These are phyloP conservation scores for Hirschfeldia incana DNA, from an alignment of 345 rosid species.

Conservation along the genomic window DNA sequence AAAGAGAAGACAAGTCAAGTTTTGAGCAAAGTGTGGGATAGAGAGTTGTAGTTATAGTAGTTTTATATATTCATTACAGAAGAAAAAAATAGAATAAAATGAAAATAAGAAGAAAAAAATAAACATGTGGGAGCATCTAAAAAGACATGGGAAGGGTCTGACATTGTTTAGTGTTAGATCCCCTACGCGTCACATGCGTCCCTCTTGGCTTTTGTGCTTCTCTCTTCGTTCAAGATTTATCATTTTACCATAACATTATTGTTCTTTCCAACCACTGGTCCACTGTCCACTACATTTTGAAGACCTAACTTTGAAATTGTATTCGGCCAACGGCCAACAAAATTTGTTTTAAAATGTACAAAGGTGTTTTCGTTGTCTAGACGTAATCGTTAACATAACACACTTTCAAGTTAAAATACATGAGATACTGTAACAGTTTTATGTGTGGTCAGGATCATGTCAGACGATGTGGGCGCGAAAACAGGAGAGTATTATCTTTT, in stretches of 20 bases:
- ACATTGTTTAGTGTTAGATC: constrained; percentile 41
- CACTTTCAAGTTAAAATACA: not conserved
- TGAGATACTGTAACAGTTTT: not conserved
- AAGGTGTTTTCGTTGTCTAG: not conserved
- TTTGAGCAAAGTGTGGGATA: not conserved
- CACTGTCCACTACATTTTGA: constrained; percentile 2
- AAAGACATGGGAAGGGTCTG: constrained; percentile 36
- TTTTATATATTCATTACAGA: constrained; percentile 27
- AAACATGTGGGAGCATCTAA: constrained; percentile 37
- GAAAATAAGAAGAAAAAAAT: not conserved
- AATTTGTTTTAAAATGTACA: not conserved
- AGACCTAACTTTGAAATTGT: too few species aligned
- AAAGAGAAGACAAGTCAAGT: not conserved
- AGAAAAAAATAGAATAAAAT: not conserved
- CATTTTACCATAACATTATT: not conserved
- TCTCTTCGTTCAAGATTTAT: not conserved
- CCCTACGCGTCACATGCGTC: constrained; percentile 44
- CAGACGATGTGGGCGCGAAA: constrained; percentile 24
- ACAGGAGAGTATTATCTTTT: constrained; percentile 14
- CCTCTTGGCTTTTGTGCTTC: constrained; percentile 31
- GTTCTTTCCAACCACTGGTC: constrained; percentile 29
- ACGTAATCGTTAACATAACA: not conserved
- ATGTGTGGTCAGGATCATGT: constrained; percentile 25
- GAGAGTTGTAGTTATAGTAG: constrained; percentile 35
- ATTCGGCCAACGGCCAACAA: constrained; percentile 24